Evolutionary conservation across 2,329 filamentous ascomycete genomes (phyloP).

Genomic region (Dryadomyces quercivorus): DNA sequence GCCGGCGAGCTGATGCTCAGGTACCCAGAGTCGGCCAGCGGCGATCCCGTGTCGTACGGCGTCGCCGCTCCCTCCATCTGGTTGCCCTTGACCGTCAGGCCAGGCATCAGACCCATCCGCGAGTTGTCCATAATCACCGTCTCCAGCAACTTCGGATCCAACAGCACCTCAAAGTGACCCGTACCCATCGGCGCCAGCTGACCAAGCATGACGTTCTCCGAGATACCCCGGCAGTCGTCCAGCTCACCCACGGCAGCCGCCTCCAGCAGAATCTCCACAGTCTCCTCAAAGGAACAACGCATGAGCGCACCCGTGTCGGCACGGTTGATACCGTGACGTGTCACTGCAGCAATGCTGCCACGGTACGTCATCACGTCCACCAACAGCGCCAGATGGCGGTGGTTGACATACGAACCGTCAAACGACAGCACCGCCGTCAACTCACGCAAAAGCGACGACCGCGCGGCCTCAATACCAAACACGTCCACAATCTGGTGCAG

Average conservation of each 20-base stretch:
- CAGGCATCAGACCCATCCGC: slow-evolving; percentile 69
- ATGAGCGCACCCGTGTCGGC: slow-evolving; percentile 96
- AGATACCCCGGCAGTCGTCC: slow-evolving; percentile 95
- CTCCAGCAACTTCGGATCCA: slow-evolving; percentile 92
- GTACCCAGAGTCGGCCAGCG: slow-evolving; percentile 56
- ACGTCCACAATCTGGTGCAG: slow-evolving; percentile 90
- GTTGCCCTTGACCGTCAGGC: slow-evolving; percentile 63
- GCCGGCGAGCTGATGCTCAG: slow-evolving; percentile 51
- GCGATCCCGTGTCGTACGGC: slow-evolving; percentile 82
- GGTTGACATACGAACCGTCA: slow-evolving; percentile 98
- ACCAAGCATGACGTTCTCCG: slow-evolving; percentile 96
- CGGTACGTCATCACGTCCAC: slow-evolving; percentile 97
- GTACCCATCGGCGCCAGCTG: slow-evolving; percentile 96
- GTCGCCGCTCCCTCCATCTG: slow-evolving; percentile 77
- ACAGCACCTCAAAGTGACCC: slow-evolving; percentile 83
- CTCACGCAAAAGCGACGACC: slow-evolving; percentile 76
- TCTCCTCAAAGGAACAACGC: slow-evolving; percentile 99
- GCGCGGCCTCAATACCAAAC: slow-evolving; percentile 91
- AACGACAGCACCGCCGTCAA: slow-evolving; percentile 90
- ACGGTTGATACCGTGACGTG: slow-evolving; percentile 95
- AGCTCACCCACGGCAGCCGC: slow-evolving; percentile 90
- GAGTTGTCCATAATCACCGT: slow-evolving; percentile 91
- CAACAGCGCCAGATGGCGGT: slow-evolving; percentile 87
- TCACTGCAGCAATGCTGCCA: slow-evolving; percentile 89
- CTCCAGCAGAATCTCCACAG: slow-evolving; percentile 93